Conservation (phyloP, 345 rosid genomes). For the Barbarea vulgaris region DNA sequence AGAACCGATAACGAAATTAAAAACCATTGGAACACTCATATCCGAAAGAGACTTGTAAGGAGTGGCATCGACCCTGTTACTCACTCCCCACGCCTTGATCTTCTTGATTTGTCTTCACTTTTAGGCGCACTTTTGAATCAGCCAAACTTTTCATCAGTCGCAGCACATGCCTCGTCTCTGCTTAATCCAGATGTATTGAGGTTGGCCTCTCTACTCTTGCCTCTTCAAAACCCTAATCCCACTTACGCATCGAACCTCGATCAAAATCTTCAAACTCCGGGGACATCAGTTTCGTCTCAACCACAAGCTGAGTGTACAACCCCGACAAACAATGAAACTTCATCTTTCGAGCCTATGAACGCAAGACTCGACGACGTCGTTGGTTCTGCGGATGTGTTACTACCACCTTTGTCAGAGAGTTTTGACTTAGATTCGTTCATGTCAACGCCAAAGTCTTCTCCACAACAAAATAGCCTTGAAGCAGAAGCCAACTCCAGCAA, state of each 20-base stretch:
- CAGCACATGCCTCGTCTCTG: slow-evolving; percentile 27
- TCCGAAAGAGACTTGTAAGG: slow-evolving; percentile 77
- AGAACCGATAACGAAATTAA: slow-evolving; percentile 96
- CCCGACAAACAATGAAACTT: slow-evolving; percentile 14
- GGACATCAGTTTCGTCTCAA: slow-evolving; percentile 33
- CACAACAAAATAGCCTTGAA: slow-evolving; percentile 54
- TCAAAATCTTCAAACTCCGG: slow-evolving; percentile 32
- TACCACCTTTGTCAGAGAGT: slow-evolving; percentile 38
- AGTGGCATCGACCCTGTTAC: slow-evolving; percentile 96
- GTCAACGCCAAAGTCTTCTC: slow-evolving; percentile 65
- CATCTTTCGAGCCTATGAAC: slow-evolving; percentile 6
- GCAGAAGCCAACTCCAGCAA: slow-evolving; percentile 69
- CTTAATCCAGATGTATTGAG: slow-evolving; percentile 36
- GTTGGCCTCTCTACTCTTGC: slow-evolving; percentile 33
- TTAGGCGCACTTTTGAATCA: slow-evolving; percentile 55
- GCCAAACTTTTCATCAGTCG: slow-evolving; percentile 47
- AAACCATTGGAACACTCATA: slow-evolving; percentile 95
- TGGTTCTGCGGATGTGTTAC: neutral
- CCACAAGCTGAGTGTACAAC: slow-evolving; percentile 35
- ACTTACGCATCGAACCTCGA: neutral
- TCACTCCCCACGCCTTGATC: slow-evolving; percentile 80
- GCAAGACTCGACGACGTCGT: neutral
- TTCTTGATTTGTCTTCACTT: slow-evolving; percentile 72
- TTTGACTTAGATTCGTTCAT: slow-evolving; percentile 56
- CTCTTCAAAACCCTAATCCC: slow-evolving; percentile 19